These are phyloP conservation scores for Lactarius hatsudake DNA, from an alignment of 768 basidiomycete species.

Conservation along the genomic window DNA sequence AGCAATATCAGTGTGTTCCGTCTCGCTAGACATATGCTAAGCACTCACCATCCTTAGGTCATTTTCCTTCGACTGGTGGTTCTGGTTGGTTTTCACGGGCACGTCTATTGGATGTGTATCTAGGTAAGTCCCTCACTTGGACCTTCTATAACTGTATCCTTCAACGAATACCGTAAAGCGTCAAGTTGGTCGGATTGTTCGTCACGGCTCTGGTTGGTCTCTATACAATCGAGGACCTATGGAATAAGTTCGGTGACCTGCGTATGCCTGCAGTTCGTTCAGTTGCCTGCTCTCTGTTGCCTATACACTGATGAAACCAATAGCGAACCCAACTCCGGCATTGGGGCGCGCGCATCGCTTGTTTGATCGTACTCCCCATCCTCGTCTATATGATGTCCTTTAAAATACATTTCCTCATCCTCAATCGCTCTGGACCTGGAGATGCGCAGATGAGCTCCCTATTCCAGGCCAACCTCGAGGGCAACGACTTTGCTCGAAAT, in stretches of 20 bases:
- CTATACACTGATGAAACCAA: constrained; percentile 12
- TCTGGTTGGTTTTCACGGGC: constrained; percentile 93
- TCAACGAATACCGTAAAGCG: constrained; percentile 44
- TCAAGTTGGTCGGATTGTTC: constrained; percentile 96
- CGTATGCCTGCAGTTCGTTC: constrained; percentile 80
- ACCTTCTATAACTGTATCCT: neutral
- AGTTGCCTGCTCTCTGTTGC: neutral
- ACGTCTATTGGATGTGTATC: constrained; percentile 93
- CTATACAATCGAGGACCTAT: constrained; percentile 96
- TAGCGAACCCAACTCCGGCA: constrained; percentile 87
- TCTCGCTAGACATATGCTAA: neutral
- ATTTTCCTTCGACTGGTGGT: constrained; percentile 97
- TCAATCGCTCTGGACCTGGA: constrained; percentile 93
- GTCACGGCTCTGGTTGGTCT: constrained; percentile 92
- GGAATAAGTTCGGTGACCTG: constrained; percentile 97
- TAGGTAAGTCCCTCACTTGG: constrained; percentile 48
- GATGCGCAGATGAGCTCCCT: constrained; percentile 98
- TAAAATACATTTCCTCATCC: constrained; percentile 93
- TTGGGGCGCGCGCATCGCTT: constrained; percentile 82
- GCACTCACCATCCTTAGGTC: constrained; percentile 48
- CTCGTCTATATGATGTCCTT: constrained; percentile 92
- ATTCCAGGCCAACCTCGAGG: constrained; percentile 94
- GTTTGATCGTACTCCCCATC: constrained; percentile 87
- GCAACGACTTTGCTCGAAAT: constrained; percentile 90
- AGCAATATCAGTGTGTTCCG: constrained; percentile 79